phyloP scores from a whole-genome alignment of 768 basidiomycete genomes.

The Tricholoma furcatifolium region DNA sequence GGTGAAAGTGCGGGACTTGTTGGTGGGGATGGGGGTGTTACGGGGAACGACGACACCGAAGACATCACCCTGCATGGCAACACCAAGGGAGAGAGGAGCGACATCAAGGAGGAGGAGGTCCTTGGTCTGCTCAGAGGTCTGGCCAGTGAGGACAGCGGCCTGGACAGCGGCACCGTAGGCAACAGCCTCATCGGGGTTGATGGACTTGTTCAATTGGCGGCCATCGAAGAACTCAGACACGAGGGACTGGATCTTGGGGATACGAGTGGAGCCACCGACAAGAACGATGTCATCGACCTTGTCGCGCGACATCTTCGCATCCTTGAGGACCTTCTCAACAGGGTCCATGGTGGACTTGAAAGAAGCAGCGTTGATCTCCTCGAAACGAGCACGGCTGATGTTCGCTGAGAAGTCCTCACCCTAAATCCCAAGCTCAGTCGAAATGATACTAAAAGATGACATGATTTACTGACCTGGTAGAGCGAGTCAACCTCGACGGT shows the following conservation, averaged over 20 bases:
- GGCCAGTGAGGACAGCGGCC: constrained; percentile 97
- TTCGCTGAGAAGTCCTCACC: constrained; percentile 98
- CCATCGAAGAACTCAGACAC: constrained; percentile 99
- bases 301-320: constrained; percentile 95
- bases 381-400: constrained; percentile 99
- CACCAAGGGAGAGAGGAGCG: constrained; percentile 96
- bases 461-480: constrained; percentile 64
- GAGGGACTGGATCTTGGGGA: constrained; percentile 97
- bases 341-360: constrained; percentile 99
- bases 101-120: constrained; percentile 99
- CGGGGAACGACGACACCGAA: constrained; percentile 99
- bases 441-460: neutral
- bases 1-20: constrained; percentile 98
- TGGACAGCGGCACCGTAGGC: constrained; percentile 99
- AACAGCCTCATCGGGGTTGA: constrained; percentile 99
- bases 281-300: constrained; percentile 99
- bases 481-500: constrained; percentile 99
- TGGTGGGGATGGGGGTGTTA: constrained; percentile 99
- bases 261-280: constrained; percentile 99
- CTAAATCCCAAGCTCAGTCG: constrained; percentile 33
- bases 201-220: constrained; percentile 98
- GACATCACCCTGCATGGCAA: constrained; percentile 99
- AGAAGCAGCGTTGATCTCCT: constrained; percentile 93
- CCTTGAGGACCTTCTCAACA: constrained; percentile 98
- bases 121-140: constrained; percentile 98